These are phyloP conservation scores for Larix kaempferi DNA, from an alignment of 75 land plant genomes.

Conservation along the genomic window DNA sequence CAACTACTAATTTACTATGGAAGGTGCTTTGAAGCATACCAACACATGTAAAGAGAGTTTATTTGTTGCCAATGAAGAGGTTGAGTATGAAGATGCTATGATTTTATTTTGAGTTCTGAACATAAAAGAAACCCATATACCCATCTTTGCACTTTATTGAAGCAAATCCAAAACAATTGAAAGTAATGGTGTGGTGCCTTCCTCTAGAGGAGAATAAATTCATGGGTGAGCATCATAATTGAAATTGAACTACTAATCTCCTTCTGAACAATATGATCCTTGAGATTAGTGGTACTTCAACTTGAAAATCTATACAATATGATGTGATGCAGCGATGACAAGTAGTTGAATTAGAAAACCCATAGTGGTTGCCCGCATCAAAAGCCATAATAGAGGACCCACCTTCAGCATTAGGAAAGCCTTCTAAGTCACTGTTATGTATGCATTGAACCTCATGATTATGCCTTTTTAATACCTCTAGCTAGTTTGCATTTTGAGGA, in stretches of 20 bases:
- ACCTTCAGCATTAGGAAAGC: slow-evolving; percentile 44
- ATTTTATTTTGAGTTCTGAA: too few species aligned
- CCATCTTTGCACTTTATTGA: too few species aligned
- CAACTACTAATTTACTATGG: too few species aligned
- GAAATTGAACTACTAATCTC: slow-evolving; percentile 97
- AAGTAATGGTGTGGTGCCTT: slow-evolving; percentile 81
- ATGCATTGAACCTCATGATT: too few species aligned
- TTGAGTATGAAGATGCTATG: too few species aligned
- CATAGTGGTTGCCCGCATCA: slow-evolving; percentile 78
- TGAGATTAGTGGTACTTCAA: slow-evolving; percentile 75
- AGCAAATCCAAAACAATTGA: slow-evolving; percentile 24
- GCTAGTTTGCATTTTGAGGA: too few species aligned
- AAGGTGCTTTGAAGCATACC: too few species aligned
- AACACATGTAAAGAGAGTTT: too few species aligned
- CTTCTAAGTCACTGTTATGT: too few species aligned
- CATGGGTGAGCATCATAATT: slow-evolving; percentile 67
- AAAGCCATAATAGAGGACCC: slow-evolving; percentile 83
- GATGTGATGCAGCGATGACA: slow-evolving; percentile 82
- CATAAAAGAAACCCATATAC: too few species aligned
- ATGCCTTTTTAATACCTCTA: too few species aligned
- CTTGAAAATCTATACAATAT: slow-evolving; percentile 82
- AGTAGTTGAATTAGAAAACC: slow-evolving; percentile 76
- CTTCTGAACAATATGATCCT: slow-evolving; percentile 71
- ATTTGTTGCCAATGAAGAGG: too few species aligned
- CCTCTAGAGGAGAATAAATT: slow-evolving; percentile 76